A percentile compares a stretch with the other conserved stretches of the same genome.
Evolutionary conservation across 1,284 basidiomycete genomes (phyloP).

Genomic region (Polyporus tsugae): DNA sequence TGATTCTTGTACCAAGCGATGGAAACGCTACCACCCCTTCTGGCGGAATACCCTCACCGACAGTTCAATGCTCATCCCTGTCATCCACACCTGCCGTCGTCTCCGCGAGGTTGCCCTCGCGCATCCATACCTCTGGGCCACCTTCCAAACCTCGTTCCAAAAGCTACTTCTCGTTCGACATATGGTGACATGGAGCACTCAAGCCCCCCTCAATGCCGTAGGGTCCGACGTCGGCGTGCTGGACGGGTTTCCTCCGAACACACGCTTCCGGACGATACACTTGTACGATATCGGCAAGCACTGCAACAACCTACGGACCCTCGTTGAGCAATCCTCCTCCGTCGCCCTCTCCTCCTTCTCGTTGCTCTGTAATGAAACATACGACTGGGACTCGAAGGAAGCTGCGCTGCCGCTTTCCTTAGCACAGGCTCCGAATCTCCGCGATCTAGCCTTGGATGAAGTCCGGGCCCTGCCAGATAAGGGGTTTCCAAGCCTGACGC

Average conservation of each 20-base stretch:
- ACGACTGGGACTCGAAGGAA: not conserved
- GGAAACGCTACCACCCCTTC: not conserved
- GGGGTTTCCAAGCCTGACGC: conserved; percentile 10
- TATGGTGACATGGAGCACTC: not conserved
- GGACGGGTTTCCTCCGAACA: not conserved
- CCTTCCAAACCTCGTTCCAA: not conserved
- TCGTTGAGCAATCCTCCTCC: not conserved
- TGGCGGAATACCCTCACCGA: not conserved
- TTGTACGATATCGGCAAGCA: not conserved
- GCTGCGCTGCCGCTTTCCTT: not conserved
- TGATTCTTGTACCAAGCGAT: not conserved
- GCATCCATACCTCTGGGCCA: conserved; percentile 7
- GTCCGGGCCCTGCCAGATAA: not conserved
- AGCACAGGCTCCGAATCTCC: not conserved
- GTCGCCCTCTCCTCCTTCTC: not conserved
- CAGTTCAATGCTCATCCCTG: conserved; percentile 8
- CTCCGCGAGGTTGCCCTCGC: conserved; percentile 14
- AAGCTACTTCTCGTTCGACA: not conserved
- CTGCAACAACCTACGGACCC: not conserved
- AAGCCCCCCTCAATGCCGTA: not conserved
- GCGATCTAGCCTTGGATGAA: not conserved
- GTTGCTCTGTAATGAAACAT: not conserved
- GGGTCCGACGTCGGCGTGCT: not conserved
- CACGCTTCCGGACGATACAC: not conserved
- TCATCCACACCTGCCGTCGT: conserved; percentile 6